Conservation (phyloP, 2,329 filamentous ascomycete species). For the Xylariaceae sp. region DNA sequence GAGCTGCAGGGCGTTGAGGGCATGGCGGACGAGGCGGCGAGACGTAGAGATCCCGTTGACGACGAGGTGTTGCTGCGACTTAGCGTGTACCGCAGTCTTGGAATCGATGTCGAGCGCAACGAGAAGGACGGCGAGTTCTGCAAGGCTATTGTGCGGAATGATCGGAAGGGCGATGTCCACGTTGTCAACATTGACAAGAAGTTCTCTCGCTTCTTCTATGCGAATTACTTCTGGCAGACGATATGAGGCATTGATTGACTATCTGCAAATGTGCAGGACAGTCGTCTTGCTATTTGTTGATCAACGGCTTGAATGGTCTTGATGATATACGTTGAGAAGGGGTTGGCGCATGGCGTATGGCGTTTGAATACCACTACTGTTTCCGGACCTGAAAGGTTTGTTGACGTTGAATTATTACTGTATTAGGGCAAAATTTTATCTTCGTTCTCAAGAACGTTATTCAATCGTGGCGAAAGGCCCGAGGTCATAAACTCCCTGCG, state of each 20-base stretch:
- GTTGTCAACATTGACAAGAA: constrained; percentile 92
- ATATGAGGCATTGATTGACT: constrained; percentile 45
- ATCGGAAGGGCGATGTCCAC: constrained; percentile 83
- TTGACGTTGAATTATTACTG: not conserved
- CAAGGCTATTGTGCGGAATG: constrained; percentile 80
- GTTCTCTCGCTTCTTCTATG: constrained; percentile 86
- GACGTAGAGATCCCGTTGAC: constrained; percentile 45
- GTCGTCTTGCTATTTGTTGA: not conserved
- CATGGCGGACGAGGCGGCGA: constrained; percentile 35
- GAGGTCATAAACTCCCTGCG: constrained; percentile 4
- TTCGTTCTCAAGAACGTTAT: not conserved
- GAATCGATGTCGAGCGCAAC: constrained; percentile 79
- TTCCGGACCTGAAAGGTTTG: constrained; percentile 1
- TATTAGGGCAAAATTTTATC: not conserved
- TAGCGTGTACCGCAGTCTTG: constrained; percentile 85
- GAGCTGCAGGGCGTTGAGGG: constrained; percentile 82
- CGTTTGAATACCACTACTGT: constrained; percentile 24
- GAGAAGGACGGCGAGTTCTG: constrained; percentile 72
- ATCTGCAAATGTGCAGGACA: not conserved
- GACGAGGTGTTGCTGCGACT: constrained; percentile 69
- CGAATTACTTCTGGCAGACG: constrained; percentile 93
- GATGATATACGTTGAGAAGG: constrained; percentile 10
- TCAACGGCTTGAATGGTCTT: constrained; percentile 3
- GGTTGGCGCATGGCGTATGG: constrained; percentile 17
- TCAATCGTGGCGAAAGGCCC: not conserved